Evolutionary conservation across 495 filamentous ascomycete species (phyloP), one percentile per base, ranked within the genome.

Genomic region (Halenospora varia): DNA sequence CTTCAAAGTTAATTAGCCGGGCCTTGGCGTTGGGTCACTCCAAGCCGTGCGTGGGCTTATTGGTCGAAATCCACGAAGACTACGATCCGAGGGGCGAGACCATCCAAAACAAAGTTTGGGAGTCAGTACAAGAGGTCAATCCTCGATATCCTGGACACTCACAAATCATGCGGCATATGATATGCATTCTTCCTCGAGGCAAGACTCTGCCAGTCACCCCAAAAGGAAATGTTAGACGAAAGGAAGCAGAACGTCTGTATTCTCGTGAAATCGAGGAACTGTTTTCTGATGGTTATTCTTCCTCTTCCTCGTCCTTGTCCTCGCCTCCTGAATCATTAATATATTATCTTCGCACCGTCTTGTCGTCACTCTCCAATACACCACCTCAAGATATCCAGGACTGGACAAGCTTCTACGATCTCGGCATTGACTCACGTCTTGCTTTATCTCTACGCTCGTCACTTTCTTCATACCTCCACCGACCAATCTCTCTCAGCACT

Each of bases 161-260:
- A 15, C 48, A 56, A 13, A 53, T 66, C 23, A 51, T 51, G 35
- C 9, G 41, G 19, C 47, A 35, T 0, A 66, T 66, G 63, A 66
- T 66, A 13, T 56, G 55, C 29, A 53, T 62, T 35, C 51, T 66
- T 39, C 60, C 56, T 3, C n/a, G 15, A 45, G 63, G 63, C 4
- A 18, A 25, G 9, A 53, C 25, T 9, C 57, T 66, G 4, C 60
- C 60, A 15, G 57, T 62, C 11, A 66, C 60, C 3, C 63, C 63
- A 10, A 66, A 66, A 54, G 63, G 63, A 17, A 66, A 66, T 18
- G 57, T 66, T 9, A 62, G 56, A 29, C 56, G 63, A 39, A 62
- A 66, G 29, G 60, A 60, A 53, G 60, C 55, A 41, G 53, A 55
- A 25, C 24, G 22, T 10, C 22, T 55, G 1, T 66, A 66, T 25